These are phyloP conservation scores for Theobroma cacao DNA, from an alignment of 345 rosid genomes.

Conservation along the genomic window DNA sequence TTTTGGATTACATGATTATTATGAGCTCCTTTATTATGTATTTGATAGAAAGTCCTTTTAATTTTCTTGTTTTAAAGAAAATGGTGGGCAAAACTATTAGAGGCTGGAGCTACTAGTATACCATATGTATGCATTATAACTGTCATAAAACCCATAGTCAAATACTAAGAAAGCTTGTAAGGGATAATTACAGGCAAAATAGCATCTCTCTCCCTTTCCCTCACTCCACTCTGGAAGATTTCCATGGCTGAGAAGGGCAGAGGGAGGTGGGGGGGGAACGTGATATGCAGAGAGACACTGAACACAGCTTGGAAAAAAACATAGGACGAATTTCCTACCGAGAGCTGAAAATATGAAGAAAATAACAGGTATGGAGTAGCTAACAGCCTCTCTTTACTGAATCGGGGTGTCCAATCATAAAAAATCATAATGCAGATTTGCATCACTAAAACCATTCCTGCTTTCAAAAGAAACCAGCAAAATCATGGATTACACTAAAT, in stretches of 20 bases:
- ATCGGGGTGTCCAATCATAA: neutral
- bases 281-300: neutral
- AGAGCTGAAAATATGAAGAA: neutral
- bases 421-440: neutral
- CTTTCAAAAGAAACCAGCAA: neutral
- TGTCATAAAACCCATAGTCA: no score
- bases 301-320: neutral
- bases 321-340: neutral
- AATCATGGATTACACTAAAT: neutral
- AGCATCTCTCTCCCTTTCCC: neutral
- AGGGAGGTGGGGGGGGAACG: neutral
- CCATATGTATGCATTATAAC: no score
- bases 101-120: no score
- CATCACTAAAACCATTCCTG: neutral
- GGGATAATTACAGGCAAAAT: no score
- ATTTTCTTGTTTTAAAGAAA: no score
- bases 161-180: no score
- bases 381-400: neutral
- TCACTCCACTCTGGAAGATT: neutral
- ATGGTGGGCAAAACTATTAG: no score
- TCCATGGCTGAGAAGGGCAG: neutral
- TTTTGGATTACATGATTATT: no score
- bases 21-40: no score
- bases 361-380: no score
- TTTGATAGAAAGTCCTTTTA: no score